Evolutionary conservation across 1,284 basidiomycete genomes (phyloP), one percentile per base, ranked within the genome.

Genomic region (Ganoderma sp.): DNA sequence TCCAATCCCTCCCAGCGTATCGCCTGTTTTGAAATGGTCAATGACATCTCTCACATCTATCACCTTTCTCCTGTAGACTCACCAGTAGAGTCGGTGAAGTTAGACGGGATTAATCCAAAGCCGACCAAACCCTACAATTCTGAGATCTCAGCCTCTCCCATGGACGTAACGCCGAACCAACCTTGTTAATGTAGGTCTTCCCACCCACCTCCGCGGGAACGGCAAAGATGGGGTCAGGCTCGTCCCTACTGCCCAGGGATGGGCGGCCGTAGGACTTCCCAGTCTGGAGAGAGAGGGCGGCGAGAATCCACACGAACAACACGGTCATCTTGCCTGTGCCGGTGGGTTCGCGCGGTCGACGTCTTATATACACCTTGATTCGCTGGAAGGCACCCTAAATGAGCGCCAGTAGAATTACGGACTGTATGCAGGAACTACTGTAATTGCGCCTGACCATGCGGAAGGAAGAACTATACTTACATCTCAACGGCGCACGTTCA

Each of bases 1-100:
- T 5, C 80, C 81, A 37, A 81, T 76, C 2, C 81, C 80, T 37
- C 81, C 80, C 6, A 82, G 62, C 0, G 81, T 81, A 63, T 82
- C 77, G 1, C 80, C 78, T 78, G 63, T n/a, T 63, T 41, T 25
- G 41, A 42, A 56, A 37, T 48, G 2, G 22, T 25, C 48, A 52
- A 25, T 25, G 22, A 15, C 9, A 28, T 25, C 14, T 25, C n/a
- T 14, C 22, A 14, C 25, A 4, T 25, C 10, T 14, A 25, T 14
- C 8, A 10, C 25, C 7, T 14, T 25, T 37, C n/a, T 25, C 7
- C 39, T 37, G 25, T 37, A 2, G 6, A 66, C 71, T 34, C 28
- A 77, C 80, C 81, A 22, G 78, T 81, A 2, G 76, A 78, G n/a
- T 82, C 81, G 9, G 68, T 78, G 61, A 78, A 78, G 63, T 81